A percentile compares a stretch with the other conserved stretches of the same genome.
phyloP scores from a whole-genome alignment of 495 filamentous ascomycete species.

The Parathielavia appendiculata region DNA sequence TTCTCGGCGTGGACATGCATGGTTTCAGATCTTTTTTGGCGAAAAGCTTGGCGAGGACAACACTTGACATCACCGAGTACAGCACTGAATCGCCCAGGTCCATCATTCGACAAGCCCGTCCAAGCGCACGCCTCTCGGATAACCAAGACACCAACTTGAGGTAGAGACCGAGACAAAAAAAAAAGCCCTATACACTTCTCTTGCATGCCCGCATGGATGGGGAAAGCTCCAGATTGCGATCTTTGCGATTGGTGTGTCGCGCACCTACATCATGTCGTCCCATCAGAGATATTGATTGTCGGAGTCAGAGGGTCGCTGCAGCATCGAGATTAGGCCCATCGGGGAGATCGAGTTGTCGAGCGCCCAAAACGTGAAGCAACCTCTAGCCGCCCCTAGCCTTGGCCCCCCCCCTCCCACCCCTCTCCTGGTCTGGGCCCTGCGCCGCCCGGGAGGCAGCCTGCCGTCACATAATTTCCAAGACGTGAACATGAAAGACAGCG shows the following conservation, averaged over 20 bases:
- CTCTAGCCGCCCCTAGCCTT: too few relatives aligned
- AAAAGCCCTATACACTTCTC: background rate
- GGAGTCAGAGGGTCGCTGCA: constrained; percentile 18
- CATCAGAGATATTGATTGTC: constrained; percentile 9
- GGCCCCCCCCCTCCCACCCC: background rate
- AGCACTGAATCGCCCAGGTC: background rate
- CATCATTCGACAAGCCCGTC: background rate
- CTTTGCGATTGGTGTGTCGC: constrained; percentile 6
- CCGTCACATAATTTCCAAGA: constrained; percentile 4
- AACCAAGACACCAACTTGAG: background rate
- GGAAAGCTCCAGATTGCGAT: background rate
- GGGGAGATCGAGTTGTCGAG: constrained; percentile 9
- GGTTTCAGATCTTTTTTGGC: too few relatives aligned
- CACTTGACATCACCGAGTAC: background rate
- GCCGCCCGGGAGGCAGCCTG: constrained; percentile 6
- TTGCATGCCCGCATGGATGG: background rate
- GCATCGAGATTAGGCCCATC: constrained; percentile 29
- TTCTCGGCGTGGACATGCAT: background rate
- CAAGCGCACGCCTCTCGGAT: background rate
- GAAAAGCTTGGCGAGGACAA: constrained; percentile 4
- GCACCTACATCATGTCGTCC: constrained; percentile 14
- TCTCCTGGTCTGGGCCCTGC: background rate
- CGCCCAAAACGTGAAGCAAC: constrained; percentile 2
- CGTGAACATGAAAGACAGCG: background rate
- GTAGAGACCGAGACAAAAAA: background rate